These are phyloP conservation scores for Boletus sp. DNA, from an alignment of 1,284 basidiomycete species.

Conservation along the genomic window DNA sequence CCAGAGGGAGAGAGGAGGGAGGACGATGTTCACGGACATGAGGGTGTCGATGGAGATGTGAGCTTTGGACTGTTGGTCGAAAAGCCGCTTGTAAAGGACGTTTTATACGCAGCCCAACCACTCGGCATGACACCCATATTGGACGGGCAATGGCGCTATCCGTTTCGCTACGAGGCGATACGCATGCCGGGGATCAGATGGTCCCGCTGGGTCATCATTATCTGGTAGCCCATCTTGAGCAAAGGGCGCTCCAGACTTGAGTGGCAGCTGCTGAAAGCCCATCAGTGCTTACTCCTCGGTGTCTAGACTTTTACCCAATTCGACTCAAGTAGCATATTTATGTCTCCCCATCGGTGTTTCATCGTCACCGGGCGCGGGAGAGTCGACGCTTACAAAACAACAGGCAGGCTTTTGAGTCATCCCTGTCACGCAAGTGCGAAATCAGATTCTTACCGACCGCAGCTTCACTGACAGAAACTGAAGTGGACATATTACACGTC, in stretches of 20 bases:
- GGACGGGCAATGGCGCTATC: background rate
- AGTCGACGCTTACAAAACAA: background rate
- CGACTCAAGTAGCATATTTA: background rate
- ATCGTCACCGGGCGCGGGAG: background rate
- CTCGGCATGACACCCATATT: background rate
- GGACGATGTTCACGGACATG: slow-evolving; percentile 31
- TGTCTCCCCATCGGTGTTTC: slow-evolving; percentile 1
- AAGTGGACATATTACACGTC: background rate
- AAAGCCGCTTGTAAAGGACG: background rate
- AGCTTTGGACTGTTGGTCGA: background rate
- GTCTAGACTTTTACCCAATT: slow-evolving; percentile 2
- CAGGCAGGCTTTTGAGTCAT: too few species aligned
- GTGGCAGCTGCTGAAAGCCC: background rate
- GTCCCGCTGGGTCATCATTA: too few species aligned
- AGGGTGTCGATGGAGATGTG: background rate
- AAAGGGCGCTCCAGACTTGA: background rate
- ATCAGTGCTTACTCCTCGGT: background rate
- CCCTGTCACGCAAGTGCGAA: background rate
- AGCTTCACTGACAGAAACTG: too few species aligned
- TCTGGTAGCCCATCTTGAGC: background rate
- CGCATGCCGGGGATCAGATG: background rate
- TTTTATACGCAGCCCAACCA: slow-evolving; percentile 15
- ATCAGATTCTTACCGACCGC: background rate
- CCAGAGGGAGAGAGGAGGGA: slow-evolving; percentile 37
- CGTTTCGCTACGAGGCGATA: background rate